phyloP scores from a whole-genome alignment of 768 basidiomycete species.

The Leccinum arenicola region DNA sequence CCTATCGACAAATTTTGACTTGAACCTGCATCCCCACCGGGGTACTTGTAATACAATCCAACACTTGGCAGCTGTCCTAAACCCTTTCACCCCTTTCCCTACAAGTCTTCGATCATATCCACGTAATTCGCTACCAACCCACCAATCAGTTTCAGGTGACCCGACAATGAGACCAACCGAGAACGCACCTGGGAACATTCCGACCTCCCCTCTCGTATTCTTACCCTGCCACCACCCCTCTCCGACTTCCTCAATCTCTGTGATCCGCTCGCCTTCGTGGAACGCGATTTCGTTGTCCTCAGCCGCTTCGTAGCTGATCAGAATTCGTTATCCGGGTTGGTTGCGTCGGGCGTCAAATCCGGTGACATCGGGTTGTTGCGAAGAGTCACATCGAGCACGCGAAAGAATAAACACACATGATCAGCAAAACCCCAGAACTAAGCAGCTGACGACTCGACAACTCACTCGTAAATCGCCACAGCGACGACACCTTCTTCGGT shows the following conservation, averaged over 20 bases:
- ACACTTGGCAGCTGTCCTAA: neutral
- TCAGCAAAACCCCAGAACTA: neutral
- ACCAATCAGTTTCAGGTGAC: neutral
- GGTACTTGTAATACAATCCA: neutral
- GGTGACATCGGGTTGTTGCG: neutral
- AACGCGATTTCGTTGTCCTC: conserved; percentile 93
- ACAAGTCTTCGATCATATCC: conserved; percentile 9
- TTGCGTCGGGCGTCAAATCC: neutral
- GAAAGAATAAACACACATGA: neutral
- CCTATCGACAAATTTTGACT: too few relatives aligned
- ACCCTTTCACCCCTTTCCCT: neutral
- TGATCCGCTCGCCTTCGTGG: conserved; percentile 77
- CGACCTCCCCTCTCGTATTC: conserved; percentile 50
- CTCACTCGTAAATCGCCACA: conserved; percentile 63
- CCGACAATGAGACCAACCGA: neutral
- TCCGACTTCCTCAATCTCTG: conserved; percentile 72
- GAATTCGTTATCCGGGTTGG: conserved; percentile 4
- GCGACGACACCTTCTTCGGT: conserved; percentile 62
- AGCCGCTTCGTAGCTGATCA: conserved; percentile 73
- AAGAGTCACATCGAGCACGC: neutral
- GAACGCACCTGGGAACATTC: conserved; percentile 72
- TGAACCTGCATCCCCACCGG: too few relatives aligned
- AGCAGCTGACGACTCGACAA: neutral
- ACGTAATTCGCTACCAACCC: conserved; percentile 20
- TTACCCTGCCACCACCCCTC: conserved; percentile 91